These are phyloP conservation scores for Aspergillus sp. DNA, from an alignment of 2,329 filamentous ascomycete genomes.

Conservation along the genomic window DNA sequence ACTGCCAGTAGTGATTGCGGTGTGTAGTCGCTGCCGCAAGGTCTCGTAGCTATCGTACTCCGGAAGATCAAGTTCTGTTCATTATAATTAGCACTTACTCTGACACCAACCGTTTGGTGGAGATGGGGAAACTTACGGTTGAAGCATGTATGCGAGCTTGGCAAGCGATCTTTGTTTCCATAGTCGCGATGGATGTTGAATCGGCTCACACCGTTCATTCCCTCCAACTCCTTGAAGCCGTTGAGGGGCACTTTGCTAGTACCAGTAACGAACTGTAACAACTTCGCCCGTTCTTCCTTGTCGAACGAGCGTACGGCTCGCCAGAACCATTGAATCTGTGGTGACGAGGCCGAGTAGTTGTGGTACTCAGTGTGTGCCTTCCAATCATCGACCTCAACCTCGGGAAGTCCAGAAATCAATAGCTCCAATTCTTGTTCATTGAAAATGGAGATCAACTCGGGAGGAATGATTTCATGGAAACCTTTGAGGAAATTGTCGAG, in stretches of 20 bases:
- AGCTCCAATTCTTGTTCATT: constrained; percentile 97
- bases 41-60: constrained; percentile 97
- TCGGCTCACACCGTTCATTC: constrained; percentile 96
- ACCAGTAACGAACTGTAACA: constrained; percentile 96
- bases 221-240: constrained; percentile 97
- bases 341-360: constrained; percentile 91
- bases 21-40: constrained; percentile 83
- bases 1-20: constrained; percentile 95
- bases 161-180: constrained; percentile 91
- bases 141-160: constrained; percentile 97
- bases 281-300: constrained; percentile 96
- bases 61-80: constrained; percentile 87
- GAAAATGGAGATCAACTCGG: constrained; percentile 93
- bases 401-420: constrained; percentile 91
- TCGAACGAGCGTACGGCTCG: constrained; percentile 94
- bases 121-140: constrained; percentile 72
- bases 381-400: constrained; percentile 98
- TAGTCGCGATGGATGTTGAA: constrained; percentile 99
- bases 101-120: neutral
- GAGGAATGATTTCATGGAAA: constrained; percentile 97
- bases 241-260: constrained; percentile 98
- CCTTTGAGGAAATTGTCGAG: constrained; percentile 89
- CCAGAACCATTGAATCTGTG: constrained; percentile 99
- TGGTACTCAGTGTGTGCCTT: constrained; percentile 99
- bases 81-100: constrained; percentile 34